phyloP scores from a whole-genome alignment of 257 asterid genomes.

The Solanum clarkiae region DNA sequence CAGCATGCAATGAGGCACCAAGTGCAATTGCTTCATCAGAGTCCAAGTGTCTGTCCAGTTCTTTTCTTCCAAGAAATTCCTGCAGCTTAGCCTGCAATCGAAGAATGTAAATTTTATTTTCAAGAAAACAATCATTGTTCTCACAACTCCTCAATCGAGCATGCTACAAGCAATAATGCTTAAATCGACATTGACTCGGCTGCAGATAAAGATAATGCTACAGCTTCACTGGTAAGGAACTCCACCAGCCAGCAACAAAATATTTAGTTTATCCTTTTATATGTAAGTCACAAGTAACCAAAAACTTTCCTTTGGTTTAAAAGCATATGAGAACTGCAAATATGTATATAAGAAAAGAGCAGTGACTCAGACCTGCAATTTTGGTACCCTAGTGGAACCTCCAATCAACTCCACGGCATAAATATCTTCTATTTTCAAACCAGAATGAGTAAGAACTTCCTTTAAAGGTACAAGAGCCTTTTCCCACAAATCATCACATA shows the following conservation, averaged over 20 bases:
- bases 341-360: not conserved
- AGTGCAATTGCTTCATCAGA: conserved; percentile 95
- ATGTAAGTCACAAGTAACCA: not conserved
- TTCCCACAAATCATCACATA: conserved; percentile 87
- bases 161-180: not conserved
- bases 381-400: conserved; percentile 98
- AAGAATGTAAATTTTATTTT: not conserved
- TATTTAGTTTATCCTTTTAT: not conserved
- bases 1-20: conserved; percentile 96
- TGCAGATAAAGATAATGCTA: not conserved
- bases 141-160: not conserved
- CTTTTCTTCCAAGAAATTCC: conserved; percentile 92
- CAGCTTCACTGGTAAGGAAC: not conserved
- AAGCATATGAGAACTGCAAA: not conserved
- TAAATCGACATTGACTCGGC: not conserved
- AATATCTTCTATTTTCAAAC: conserved; percentile 61
- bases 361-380: conserved; percentile 62
- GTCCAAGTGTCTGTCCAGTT: conserved; percentile 88
- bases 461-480: conserved; percentile 73
- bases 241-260: not conserved
- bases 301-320: not conserved
- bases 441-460: conserved; percentile 69
- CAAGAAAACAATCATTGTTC: not conserved
- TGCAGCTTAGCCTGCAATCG: conserved; percentile 78
- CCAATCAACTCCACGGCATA: conserved; percentile 96